Evolutionary conservation across 768 basidiomycete species (phyloP), one percentile per base, ranked within the genome.

Genomic region (Suillus occidentalis): DNA sequence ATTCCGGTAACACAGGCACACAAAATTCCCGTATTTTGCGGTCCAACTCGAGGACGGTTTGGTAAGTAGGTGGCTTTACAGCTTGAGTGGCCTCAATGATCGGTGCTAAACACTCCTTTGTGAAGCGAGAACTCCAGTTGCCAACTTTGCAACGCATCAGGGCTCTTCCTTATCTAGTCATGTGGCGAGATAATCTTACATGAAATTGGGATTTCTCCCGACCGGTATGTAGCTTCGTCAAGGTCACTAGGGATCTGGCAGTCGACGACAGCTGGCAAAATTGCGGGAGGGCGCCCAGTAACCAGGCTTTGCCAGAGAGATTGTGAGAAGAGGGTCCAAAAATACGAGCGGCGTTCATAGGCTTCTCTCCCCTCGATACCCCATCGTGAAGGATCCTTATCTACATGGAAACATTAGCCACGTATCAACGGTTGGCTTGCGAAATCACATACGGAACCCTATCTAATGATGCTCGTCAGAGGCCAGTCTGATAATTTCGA

Each of bases 301-400:
- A 82, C 74, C 25, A 84, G 55, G 66, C 83, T 82, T 83, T 84
- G 83, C 83, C 84, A 85, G 50, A 84, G 70, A 84, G 70, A n/a
- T 81, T 78, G 16, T 74, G 78, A 63, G 67, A 85, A 73, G 37
- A 86, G 73, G 69, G 83, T 83, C 84, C 84, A 87, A 72, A 86
- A 86, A 74, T 83, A 85, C 9, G 79, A 75, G 25, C 85, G 80
- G 63, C 85, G 78, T 34, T 84, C 82, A 66, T 87, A 85, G 8
- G 81, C 82, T 53, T 84, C 84, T 60, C 78, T 82, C 14, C 80
- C 83, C 53, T 77, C 62, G 56, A 87, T 78, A 45, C 80, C 77
- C 85, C 85, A 86, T 68, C 80, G 73, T 12, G 80, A 79, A 18
- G 84, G 83, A 72, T 85, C 83, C 52, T 83, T 74, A 69, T 85